A percentile compares a stretch with the other conserved stretches of the same genome.
These are phyloP conservation scores for Trichoderma semiorbis DNA, from an alignment of 2,329 filamentous ascomycete genomes.

Conservation along the genomic window DNA sequence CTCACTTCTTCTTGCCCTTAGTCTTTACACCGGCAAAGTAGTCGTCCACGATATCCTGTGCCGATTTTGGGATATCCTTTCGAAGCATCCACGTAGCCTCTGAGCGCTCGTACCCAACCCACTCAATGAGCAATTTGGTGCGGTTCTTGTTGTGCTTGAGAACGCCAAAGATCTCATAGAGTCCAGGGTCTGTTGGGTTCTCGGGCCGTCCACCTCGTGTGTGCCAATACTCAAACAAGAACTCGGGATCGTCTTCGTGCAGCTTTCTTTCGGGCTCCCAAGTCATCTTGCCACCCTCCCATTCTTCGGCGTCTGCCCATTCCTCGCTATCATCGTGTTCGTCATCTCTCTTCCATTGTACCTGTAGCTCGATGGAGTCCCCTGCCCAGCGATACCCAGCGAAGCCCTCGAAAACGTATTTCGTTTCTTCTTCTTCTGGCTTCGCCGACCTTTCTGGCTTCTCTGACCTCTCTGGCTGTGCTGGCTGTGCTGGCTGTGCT, in stretches of 20 bases:
- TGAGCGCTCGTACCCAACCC: slow-evolving; percentile 32
- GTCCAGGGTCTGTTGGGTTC: slow-evolving; percentile 30
- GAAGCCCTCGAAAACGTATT: slow-evolving; percentile 26
- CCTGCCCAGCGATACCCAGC: slow-evolving; percentile 29
- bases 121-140: slow-evolving; percentile 34
- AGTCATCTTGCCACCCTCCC: slow-evolving; percentile 28
- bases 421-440: not conserved
- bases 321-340: not conserved
- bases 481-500: not conserved
- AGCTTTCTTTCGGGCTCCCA: slow-evolving; percentile 36
- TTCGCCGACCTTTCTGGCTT: not conserved
- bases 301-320: not conserved
- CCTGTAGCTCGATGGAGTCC: slow-evolving; percentile 30
- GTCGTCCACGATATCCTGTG: slow-evolving; percentile 26
- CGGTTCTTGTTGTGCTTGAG: slow-evolving; percentile 30
- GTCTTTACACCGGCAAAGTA: slow-evolving; percentile 25
- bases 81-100: slow-evolving; percentile 33
- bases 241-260: slow-evolving; percentile 32
- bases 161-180: slow-evolving; percentile 35
- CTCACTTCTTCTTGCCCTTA: not conserved
- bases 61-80: slow-evolving; percentile 26
- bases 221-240: slow-evolving; percentile 35
- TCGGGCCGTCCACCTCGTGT: slow-evolving; percentile 30
- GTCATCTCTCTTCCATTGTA: slow-evolving; percentile 26
- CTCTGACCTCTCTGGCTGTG: not conserved